Percentiles rank a stretch among this genome's conserved stretches.
Evolutionary conservation across 1,284 basidiomycete genomes (phyloP).

Genomic region (Apiotrichum sp.): DNA sequence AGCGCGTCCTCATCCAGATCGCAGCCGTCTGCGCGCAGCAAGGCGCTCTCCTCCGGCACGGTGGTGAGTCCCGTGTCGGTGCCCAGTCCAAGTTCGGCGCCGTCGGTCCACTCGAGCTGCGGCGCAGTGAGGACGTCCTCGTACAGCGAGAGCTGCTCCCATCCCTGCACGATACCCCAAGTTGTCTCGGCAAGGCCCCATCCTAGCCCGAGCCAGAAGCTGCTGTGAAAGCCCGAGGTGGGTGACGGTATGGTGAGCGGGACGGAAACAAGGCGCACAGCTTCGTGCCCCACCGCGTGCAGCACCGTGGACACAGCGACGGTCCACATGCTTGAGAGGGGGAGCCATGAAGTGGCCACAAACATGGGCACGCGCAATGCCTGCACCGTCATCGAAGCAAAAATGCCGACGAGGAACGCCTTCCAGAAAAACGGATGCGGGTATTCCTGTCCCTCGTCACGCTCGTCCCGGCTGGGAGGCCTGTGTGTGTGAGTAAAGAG

Average conservation of each 20-base stretch:
- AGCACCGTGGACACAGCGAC: constrained; percentile 21
- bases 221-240: constrained; percentile 43
- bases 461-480: constrained; percentile 40
- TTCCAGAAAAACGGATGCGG: constrained; percentile 42
- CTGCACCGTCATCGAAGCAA: constrained; percentile 42
- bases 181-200: constrained; percentile 43
- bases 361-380: constrained; percentile 38
- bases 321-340: constrained; percentile 5
- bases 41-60: constrained; percentile 13
- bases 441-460: constrained; percentile 37
- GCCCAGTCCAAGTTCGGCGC: background rate
- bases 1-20: constrained; percentile 7
- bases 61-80: constrained; percentile 8
- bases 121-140: constrained; percentile 34
- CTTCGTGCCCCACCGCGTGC: constrained; percentile 40
- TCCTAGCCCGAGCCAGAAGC: constrained; percentile 44
- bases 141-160: constrained; percentile 43
- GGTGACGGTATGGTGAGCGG: constrained; percentile 36
- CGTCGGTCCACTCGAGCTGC: constrained; percentile 2
- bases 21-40: constrained; percentile 15
- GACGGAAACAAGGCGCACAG: constrained; percentile 36
- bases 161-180: constrained; percentile 45
- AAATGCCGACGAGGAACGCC: constrained; percentile 41
- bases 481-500: constrained; percentile 14
- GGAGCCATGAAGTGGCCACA: constrained; percentile 30